A percentile compares a stretch with the other conserved stretches of the same genome.
These are phyloP conservation scores for Plasmodium vinckei DNA, from an alignment of 169 alveolate genomes.

Conservation along the genomic window DNA sequence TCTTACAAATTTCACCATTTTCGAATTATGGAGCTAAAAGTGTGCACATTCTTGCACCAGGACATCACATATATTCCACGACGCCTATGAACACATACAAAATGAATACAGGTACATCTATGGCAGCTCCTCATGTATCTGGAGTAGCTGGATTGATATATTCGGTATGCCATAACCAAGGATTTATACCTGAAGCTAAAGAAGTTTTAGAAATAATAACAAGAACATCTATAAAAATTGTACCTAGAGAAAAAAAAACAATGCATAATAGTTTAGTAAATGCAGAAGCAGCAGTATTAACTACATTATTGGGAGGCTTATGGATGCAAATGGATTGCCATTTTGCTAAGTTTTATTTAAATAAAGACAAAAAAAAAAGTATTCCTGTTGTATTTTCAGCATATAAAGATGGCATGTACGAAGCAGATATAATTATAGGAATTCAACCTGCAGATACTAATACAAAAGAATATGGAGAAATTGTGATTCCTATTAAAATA, in stretches of 20 bases:
- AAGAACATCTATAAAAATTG: conserved; percentile 44
- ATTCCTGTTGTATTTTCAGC: conserved; percentile 73
- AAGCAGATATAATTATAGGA: conserved; percentile 63
- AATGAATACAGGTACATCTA: conserved; percentile 76
- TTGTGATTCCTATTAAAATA: conserved; percentile 56
- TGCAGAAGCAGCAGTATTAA: conserved; percentile 76
- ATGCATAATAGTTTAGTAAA: conserved; percentile 38
- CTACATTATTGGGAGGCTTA: conserved; percentile 72
- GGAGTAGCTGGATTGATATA: conserved; percentile 76
- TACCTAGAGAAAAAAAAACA: conserved; percentile 27
- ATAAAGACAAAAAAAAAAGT: conserved; percentile 34
- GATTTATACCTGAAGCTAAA: conserved; percentile 43
- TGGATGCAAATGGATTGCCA: conserved; percentile 77
- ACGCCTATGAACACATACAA: conserved; percentile 72
- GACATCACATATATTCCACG: conserved; percentile 74
- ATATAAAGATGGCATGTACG: conserved; percentile 64
- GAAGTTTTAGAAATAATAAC: conserved; percentile 66
- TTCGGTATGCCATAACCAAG: conserved; percentile 64
- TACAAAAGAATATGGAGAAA: conserved; percentile 67
- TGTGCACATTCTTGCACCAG: conserved; percentile 80
- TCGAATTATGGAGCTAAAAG: conserved; percentile 76
- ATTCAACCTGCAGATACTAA: conserved; percentile 30
- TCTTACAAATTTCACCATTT: conserved; percentile 64
- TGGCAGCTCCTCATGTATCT: conserved; percentile 81
- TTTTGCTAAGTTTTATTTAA: conserved; percentile 39